A percentile compares a stretch with the other conserved stretches of the same genome.
These are phyloP conservation scores for Cucumis melo DNA, from an alignment of 306 rosid species.

Conservation along the genomic window DNA sequence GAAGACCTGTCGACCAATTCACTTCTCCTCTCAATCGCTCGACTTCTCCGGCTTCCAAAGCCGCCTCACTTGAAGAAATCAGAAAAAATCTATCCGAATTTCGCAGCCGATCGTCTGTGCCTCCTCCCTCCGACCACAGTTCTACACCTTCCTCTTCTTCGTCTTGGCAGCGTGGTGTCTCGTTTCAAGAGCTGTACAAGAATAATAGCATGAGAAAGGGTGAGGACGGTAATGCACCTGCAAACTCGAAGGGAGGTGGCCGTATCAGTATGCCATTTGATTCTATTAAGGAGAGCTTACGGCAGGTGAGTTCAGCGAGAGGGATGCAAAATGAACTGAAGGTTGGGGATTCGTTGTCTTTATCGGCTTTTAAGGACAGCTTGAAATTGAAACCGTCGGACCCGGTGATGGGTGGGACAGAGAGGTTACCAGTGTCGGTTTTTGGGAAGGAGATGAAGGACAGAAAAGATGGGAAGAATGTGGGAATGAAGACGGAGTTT, in stretches of 20 bases:
- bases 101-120: constrained; percentile 6
- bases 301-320: background rate
- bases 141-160: background rate
- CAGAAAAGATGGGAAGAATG: background rate
- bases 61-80: constrained; percentile 17
- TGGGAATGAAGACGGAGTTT: constrained; percentile 14
- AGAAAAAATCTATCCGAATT: constrained; percentile 27
- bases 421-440: constrained; percentile 9
- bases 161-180: constrained; percentile 8
- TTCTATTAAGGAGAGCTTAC: constrained; percentile 22
- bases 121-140: background rate
- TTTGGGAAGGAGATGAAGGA: constrained; percentile 27
- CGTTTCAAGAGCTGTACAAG: constrained; percentile 25
- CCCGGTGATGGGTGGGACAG: constrained; percentile 21
- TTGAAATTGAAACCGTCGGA: constrained; percentile 12
- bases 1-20: background rate
- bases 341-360: background rate
- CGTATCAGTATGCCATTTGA: background rate
- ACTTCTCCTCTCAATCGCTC: background rate
- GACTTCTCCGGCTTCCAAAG: constrained; percentile 1
- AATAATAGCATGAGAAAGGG: constrained; percentile 1
- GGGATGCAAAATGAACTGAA: constrained; percentile 1
- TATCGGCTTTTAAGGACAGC: background rate
- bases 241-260: background rate
- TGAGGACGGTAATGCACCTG: background rate